phyloP scores from a whole-genome alignment of 169 alveolate genomes.

The Eimeria sp. region DNA sequence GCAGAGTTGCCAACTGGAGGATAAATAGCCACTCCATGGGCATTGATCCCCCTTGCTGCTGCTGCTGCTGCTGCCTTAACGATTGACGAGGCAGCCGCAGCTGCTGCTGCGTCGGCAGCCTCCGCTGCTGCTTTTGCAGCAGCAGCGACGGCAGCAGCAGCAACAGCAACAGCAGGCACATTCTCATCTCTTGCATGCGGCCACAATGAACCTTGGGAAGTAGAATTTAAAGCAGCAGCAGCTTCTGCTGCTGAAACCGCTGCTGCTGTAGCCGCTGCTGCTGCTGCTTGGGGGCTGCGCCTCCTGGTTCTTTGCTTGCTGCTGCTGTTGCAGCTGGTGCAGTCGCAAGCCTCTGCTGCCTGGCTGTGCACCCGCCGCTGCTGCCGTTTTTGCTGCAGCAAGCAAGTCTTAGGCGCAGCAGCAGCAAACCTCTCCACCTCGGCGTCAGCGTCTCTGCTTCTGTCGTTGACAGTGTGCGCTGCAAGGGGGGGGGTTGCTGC shows the following conservation, averaged over 20 bases:
- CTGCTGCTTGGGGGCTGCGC: not conserved
- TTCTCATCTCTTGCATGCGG: not conserved
- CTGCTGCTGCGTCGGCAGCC: conserved; percentile 10
- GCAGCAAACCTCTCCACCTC: not conserved
- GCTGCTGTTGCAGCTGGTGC: conserved; percentile 5
- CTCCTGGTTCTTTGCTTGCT: not conserved
- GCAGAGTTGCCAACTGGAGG: not conserved
- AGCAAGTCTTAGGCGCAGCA: not conserved
- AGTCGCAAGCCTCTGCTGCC: not conserved
- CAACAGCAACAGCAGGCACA: not conserved
- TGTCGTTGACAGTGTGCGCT: not conserved
- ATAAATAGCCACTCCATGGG: not conserved
- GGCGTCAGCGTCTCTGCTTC: not conserved
- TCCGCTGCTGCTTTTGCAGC: not conserved
- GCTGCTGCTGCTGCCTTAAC: too few relatives aligned
- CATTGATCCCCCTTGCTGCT: not conserved
- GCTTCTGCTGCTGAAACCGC: too few relatives aligned
- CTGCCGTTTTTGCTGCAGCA: not conserved
- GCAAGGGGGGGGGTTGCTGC: not conserved
- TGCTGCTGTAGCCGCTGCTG: too few relatives aligned
- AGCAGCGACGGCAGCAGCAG: not conserved
- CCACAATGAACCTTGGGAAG: too few relatives aligned
- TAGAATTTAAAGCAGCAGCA: too few relatives aligned
- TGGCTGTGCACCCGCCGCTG: not conserved
- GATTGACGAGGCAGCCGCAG: not conserved